Percentiles rank a stretch among this genome's conserved stretches.
These are phyloP conservation scores for Amaranthus palmeri DNA, from an alignment of 148 eudicot species.

Conservation along the genomic window DNA sequence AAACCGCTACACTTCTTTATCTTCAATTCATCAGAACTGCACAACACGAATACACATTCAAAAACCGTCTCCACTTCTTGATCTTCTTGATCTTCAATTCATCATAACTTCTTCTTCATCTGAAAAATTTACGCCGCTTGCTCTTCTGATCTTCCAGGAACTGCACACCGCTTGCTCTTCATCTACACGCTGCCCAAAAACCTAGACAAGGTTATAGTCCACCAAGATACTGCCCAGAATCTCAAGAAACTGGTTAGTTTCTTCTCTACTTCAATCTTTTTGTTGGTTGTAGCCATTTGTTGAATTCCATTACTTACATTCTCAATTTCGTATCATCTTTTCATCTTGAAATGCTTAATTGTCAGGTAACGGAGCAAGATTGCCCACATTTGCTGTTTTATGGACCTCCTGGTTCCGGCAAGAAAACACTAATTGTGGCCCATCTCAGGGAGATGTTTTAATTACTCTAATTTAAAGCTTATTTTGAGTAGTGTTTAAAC, in stretches of 20 bases:
- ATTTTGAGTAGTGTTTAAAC: too few relatives aligned
- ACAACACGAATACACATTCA: too few relatives aligned
- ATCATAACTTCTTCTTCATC: too few relatives aligned
- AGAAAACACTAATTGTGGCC: slow-evolving; percentile 97
- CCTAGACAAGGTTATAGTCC: slow-evolving; percentile 87
- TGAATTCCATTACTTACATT: not conserved
- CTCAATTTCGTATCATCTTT: not conserved
- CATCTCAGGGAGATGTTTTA: slow-evolving; percentile 60
- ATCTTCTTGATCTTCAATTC: too few relatives aligned
- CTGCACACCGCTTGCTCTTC: too few relatives aligned
- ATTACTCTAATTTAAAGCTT: too few relatives aligned
- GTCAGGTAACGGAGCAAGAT: slow-evolving; percentile 86
- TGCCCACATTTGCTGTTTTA: slow-evolving; percentile 93
- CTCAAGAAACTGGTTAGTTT: slow-evolving; percentile 74
- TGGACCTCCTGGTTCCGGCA: slow-evolving; percentile 88
- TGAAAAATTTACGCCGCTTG: too few relatives aligned
- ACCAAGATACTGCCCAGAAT: slow-evolving; percentile 70
- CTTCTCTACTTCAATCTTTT: not conserved
- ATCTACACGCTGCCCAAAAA: too few relatives aligned
- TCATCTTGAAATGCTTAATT: not conserved
- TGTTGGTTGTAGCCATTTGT: not conserved
- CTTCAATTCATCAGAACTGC: too few relatives aligned
- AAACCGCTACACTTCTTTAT: too few relatives aligned
- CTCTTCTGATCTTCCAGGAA: too few relatives aligned
- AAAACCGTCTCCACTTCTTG: too few relatives aligned